Evolutionary conservation across 2,329 filamentous ascomycete genomes (phyloP).

Genomic region (Alternaria burnsii): DNA sequence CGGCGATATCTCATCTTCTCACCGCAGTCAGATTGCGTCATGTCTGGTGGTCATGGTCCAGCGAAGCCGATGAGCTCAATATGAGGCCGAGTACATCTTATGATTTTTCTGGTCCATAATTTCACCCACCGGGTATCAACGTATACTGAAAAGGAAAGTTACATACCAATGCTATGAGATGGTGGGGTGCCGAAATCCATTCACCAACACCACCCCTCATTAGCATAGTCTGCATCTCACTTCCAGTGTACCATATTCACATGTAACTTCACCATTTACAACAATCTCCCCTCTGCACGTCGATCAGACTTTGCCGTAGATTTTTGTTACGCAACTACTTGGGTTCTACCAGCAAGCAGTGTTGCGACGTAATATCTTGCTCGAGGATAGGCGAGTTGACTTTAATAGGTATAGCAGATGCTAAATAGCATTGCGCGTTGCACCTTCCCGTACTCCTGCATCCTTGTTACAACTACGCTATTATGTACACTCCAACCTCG

Average conservation of each 20-base stretch:
- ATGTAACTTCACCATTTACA: conserved; percentile 22
- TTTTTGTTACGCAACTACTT: too few relatives aligned
- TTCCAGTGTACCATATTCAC: neutral
- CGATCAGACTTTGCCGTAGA: too few relatives aligned
- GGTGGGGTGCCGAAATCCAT: neutral
- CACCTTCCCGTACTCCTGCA: too few relatives aligned
- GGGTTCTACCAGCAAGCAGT: too few relatives aligned
- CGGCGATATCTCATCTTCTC: neutral
- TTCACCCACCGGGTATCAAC: neutral
- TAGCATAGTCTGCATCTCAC: neutral
- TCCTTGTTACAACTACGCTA: too few relatives aligned
- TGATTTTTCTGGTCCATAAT: neutral
- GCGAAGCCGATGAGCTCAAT: neutral
- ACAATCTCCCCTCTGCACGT: too few relatives aligned
- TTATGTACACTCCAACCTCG: too few relatives aligned
- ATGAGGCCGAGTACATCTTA: neutral
- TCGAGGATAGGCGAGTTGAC: too few relatives aligned
- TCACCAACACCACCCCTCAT: neutral
- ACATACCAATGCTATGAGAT: neutral
- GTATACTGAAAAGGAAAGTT: neutral
- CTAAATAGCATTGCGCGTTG: too few relatives aligned
- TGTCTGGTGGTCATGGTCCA: neutral
- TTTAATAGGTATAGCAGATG: too few relatives aligned
- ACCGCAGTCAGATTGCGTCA: neutral
- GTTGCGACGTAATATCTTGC: too few relatives aligned